Base-by-base conservation (phyloP, 306 rosid species). In the Prunus mongolica region DNA sequence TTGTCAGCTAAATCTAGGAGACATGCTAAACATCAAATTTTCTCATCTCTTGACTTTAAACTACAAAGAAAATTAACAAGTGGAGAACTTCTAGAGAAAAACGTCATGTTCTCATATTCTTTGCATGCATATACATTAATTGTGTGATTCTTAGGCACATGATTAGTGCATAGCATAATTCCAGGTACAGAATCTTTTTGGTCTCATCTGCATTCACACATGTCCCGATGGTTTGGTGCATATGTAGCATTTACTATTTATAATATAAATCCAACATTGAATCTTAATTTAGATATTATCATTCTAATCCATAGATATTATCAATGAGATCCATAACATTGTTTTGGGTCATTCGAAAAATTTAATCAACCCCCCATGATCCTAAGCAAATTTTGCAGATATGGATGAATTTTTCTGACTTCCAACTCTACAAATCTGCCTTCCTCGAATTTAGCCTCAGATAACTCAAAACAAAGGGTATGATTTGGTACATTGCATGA, bases 51-150 rank as follows among this genome's bases (percentile, higher is more conserved):
- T 76, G 65, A 76, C 67, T 41, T 52, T 16, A 54, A 60, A 76
- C 28, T 4, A 11, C 24, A 51, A 28, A 1, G 15, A 46, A 20
- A 47, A 28, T 28, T 2, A 51, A 16, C 50, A 69, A 1, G 38
- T 38, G 27, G 65, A 22, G 13, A 52, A 52, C 38, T 66, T 54
- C 41, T 44, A 12, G 24, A 46, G 12, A 32, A 61, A 76, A 76
- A 3, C 12, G 20, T 69, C 80, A 67, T 76, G 80, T 67, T 76
- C 67, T 19, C 57, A 12, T 67, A 14, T 55, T 71, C 76, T 54
- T 71, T 71, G 34, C 76, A 11, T 54, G 6, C 18, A 27, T 32
- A 10, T n/a, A 70, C 12, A 70, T 70, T 11, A 51, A 69, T 18
- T 50, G 1, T 18, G 14, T 71, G 27, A n/a, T 71, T 6, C 32